Evolutionary conservation across 2,329 filamentous ascomycete genomes (phyloP).

Genomic region (Neoarthrinium moseri): DNA sequence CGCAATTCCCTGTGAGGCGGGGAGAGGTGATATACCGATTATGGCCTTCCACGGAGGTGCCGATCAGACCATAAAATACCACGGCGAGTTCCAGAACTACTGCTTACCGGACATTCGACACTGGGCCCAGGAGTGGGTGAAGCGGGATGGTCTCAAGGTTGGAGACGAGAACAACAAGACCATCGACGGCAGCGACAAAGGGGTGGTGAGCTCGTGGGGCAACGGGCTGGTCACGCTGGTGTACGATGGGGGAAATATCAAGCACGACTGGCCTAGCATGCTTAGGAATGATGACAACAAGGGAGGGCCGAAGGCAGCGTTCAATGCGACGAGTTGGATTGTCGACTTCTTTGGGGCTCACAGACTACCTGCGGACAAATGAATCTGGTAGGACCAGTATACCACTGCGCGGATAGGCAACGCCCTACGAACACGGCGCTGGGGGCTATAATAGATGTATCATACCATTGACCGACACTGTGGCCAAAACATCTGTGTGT

Average conservation of each 20-base stretch:
- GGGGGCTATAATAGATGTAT: no score
- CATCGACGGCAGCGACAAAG: slow-evolving; percentile 2
- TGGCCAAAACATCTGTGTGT: no score
- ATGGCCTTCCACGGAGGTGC: slow-evolving; percentile 45
- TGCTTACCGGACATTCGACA: slow-evolving; percentile 39
- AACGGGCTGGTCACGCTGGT: slow-evolving; percentile 9
- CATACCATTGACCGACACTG: no score
- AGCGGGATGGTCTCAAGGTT: slow-evolving; percentile 19
- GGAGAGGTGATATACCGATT: slow-evolving; percentile 35
- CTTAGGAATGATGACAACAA: slow-evolving; percentile 7
- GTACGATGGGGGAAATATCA: slow-evolving; percentile 11
- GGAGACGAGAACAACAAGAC: slow-evolving; percentile 1
- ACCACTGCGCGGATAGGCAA: no score
- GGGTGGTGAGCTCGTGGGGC: slow-evolving; percentile 2
- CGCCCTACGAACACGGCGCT: no score
- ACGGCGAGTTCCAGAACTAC: slow-evolving; percentile 34
- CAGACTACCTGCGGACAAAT: slow-evolving; percentile 1
- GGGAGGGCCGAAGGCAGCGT: slow-evolving; percentile 1
- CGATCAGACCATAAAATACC: slow-evolving; percentile 42
- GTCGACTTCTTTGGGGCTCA: slow-evolving; percentile 8
- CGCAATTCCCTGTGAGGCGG: slow-evolving; percentile 29
- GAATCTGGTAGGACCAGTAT: no score
- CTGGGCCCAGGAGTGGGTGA: slow-evolving; percentile 34
- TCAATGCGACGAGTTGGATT: slow-evolving; percentile 10
- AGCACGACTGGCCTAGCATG: slow-evolving; percentile 11